Evolutionary conservation across 768 basidiomycete genomes (phyloP), one percentile per base, ranked within the genome.

Genomic region (Leccinellum albellum): DNA sequence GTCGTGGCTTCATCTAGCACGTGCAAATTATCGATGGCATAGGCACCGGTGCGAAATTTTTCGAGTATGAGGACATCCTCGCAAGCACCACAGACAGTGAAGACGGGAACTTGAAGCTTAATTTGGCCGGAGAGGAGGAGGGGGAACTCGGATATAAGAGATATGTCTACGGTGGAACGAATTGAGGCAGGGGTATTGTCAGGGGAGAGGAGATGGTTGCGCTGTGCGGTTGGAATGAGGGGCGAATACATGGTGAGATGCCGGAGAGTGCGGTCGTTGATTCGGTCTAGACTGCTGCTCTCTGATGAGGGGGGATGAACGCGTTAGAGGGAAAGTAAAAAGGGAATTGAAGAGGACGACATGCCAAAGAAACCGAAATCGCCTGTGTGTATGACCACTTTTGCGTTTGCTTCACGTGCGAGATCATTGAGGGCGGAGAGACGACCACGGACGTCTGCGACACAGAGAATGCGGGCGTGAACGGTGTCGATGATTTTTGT

Each of bases 341-440:
- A 54, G 6, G 35, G 46, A 48, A 35, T 35, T 15, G 42, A 55
- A 37, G 42, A 40, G 51, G 23, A 55, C 61, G 24, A 72, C 80
- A 60, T 62, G 87, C 91, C 93, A 73, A 96, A 97, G 76, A 99
- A 97, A 57, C 97, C 97, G 84, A 98, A 98, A 77, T 99, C 97
- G 53, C 97, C 97, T 0, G 95, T 96, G 71, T 98, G 96, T 57
- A 99, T 91, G 71, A 98, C 87, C 17, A 94, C 96, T 57, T 87
- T 83, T 23, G 94, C 97, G 67, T 90, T 88, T 56, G 85, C 85
- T 64, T 97, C 93, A 47, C 87, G 77, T 17, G 95, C 95, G 53
- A 97, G 84, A 73, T 91, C 85, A 72, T 98, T 98, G 69, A 99
- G 82, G 49, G 84, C 84, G 45, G 90, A 91, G 47, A 94, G 82